Base-by-base conservation (phyloP, 805 yeast genomes). In the Sungouiella thailandica region DNA sequence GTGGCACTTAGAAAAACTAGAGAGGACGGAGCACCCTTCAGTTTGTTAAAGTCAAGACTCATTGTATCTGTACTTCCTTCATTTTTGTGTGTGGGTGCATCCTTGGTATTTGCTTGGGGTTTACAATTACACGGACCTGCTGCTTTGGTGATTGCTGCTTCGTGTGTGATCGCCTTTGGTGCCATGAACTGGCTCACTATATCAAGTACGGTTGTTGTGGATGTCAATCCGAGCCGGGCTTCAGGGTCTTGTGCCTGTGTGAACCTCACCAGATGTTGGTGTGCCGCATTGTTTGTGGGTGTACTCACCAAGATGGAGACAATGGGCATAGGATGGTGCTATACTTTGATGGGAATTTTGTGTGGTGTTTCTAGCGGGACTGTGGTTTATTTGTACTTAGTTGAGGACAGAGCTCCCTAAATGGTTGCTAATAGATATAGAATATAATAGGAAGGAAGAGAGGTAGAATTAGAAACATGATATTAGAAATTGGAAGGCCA, bases 151-250 rank as follows among this genome's bases (percentile, higher is more conserved):
- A 18, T 33, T n/a, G 23, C 23, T 9, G 36, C 32, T 1, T 28
- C 32, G 17, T 28, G 32, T 14, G 11, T 33, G 8, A 28, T 33
- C 4, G 23, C 36, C 14, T 33, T 17, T 19, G 36, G 36, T 3
- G 36, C 36, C 10, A 33, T 33, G 36, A 28, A 24, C 20, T 33
- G 25, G 30, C 32, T 33, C 29, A 33, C 36, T 3, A 28, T 33
- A 11, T 33, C 36, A 31, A 33, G 30, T 18, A 34, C 37, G 3
- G 37, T 34, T 7, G 22, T 34, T 18, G 32, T 34, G 14, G 37
- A 34, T 14, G 17, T 29, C 17, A 23, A 23, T 8, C 37, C 37
- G 2, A 23, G 32, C 10, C 25, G 29, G 15, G 24, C 31, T 10
- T 34, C 37, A 2, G 29, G 33, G 2, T 13, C 31, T 5, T 28